phyloP scores from a whole-genome alignment of 495 filamentous ascomycete genomes.

The Aspergillus sparsus region DNA sequence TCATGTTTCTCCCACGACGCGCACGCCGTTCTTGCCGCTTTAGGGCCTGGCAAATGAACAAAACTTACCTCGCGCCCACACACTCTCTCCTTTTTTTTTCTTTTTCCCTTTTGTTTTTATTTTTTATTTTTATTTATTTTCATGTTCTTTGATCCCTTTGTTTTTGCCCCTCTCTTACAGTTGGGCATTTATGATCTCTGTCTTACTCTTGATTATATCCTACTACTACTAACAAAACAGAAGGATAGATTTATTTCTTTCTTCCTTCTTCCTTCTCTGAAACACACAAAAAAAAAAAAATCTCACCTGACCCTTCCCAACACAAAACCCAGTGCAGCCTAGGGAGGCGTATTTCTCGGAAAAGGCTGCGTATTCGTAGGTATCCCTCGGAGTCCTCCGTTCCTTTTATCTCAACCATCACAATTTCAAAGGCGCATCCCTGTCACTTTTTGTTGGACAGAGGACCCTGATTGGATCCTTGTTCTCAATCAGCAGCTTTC shows the following conservation, averaged over 20 bases:
- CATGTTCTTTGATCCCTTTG: not conserved
- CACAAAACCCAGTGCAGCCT: too few species aligned
- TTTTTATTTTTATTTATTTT: constrained; percentile 7
- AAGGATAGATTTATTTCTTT: too few species aligned
- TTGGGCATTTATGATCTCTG: not conserved
- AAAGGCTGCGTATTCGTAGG: not conserved
- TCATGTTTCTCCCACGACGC: constrained; percentile 36
- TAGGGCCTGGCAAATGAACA: constrained; percentile 46
- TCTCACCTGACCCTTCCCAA: too few species aligned
- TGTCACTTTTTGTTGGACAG: constrained; percentile 3
- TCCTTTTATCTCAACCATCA: constrained; percentile 2
- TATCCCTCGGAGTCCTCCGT: not conserved
- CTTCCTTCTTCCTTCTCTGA: not conserved
- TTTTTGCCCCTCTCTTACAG: not conserved
- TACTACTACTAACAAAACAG: too few species aligned
- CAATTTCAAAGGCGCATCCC: constrained; percentile 8
- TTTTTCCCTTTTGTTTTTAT: constrained; percentile 17
- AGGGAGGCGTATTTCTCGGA: not conserved
- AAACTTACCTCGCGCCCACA: constrained; percentile 37
- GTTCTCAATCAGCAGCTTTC: not conserved
- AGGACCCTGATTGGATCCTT: constrained; percentile 20
- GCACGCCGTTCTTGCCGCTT: constrained; percentile 43
- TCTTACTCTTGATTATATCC: too few species aligned
- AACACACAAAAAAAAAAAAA: too few species aligned
- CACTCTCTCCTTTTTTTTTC: constrained; percentile 31